A percentile compares a stretch with the other conserved stretches of the same genome.
Evolutionary conservation across 2,329 filamentous ascomycete genomes (phyloP).

Genomic region (Botrytis cinerea): DNA sequence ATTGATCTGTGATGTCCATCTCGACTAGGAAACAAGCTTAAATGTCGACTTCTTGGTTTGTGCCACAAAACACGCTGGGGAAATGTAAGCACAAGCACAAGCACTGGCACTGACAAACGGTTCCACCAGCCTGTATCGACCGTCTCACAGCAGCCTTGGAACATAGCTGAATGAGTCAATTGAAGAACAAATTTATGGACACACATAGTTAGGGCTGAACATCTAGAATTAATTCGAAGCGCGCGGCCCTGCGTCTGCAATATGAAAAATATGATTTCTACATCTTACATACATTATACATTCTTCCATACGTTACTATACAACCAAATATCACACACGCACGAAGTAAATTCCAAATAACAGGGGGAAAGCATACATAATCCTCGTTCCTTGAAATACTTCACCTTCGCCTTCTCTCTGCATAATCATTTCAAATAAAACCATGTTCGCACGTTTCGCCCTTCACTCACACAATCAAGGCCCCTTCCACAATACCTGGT

Average conservation of each 20-base stretch:
- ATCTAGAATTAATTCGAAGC: slow-evolving; percentile 8
- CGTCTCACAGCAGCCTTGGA: slow-evolving; percentile 17
- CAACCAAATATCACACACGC: slow-evolving; percentile 6
- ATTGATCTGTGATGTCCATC: background rate
- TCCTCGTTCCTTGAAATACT: background rate
- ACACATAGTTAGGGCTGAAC: slow-evolving; percentile 23
- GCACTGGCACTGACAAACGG: slow-evolving; percentile 7
- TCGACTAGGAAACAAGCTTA: slow-evolving; percentile 22
- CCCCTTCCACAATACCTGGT: background rate
- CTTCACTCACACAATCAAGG: background rate
- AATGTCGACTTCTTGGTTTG: slow-evolving; percentile 14
- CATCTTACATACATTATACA: background rate
- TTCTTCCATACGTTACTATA: background rate
- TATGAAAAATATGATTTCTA: background rate
- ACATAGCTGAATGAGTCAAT: slow-evolving; percentile 20
- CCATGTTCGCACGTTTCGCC: slow-evolving; percentile 18
- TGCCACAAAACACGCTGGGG: slow-evolving; percentile 8
- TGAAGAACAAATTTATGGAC: background rate
- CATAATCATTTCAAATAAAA: slow-evolving; percentile 5
- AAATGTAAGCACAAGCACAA: slow-evolving; percentile 9
- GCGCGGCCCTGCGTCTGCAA: slow-evolving; percentile 24
- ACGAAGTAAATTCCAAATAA: background rate
- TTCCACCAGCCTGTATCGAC: slow-evolving; percentile 14
- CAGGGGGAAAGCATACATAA: background rate
- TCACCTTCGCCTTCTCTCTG: background rate